Percentiles rank a stretch among this genome's conserved stretches.
phyloP scores from a whole-genome alignment of 495 filamentous ascomycete genomes.

The Penicillium goetzii region DNA sequence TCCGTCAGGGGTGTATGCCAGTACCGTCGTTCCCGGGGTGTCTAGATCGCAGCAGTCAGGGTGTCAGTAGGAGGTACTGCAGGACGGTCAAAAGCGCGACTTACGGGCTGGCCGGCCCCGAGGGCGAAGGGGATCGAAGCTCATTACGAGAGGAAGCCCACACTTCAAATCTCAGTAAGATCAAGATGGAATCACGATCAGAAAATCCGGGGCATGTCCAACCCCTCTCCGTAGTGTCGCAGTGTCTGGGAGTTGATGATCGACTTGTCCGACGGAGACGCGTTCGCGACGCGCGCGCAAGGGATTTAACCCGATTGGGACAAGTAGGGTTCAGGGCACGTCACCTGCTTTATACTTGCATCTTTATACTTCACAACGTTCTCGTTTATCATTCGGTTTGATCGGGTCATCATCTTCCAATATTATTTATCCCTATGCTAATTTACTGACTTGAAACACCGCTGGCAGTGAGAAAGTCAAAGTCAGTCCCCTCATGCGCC shows the following conservation, averaged over 20 bases:
- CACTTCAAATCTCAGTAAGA: neutral
- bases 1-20: slow-evolving; percentile 72
- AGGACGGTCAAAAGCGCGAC: slow-evolving; percentile 19
- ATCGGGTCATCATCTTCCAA: neutral
- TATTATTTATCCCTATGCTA: neutral
- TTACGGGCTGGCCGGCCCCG: slow-evolving; percentile 52
- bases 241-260: slow-evolving; percentile 18
- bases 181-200: neutral
- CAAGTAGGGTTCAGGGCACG: slow-evolving; percentile 48
- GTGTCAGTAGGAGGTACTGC: slow-evolving; percentile 18
- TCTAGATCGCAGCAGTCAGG: slow-evolving; percentile 45
- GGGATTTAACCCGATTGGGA: slow-evolving; percentile 35
- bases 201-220: slow-evolving; percentile 16
- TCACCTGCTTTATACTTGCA: neutral
- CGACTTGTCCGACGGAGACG: slow-evolving; percentile 26
- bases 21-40: slow-evolving; percentile 66
- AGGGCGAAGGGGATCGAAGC: slow-evolving; percentile 45
- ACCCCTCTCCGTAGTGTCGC: slow-evolving; percentile 12
- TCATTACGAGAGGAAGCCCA: slow-evolving; percentile 30
- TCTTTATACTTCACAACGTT: neutral
- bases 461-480: slow-evolving; percentile 63
- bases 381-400: too few species aligned
- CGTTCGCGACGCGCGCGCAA: slow-evolving; percentile 35
- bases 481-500: slow-evolving; percentile 66
- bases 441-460: slow-evolving; percentile 17